Conservation (phyloP, 176 grass and related monocot genomes). For the Bonia amplexicaulis region DNA sequence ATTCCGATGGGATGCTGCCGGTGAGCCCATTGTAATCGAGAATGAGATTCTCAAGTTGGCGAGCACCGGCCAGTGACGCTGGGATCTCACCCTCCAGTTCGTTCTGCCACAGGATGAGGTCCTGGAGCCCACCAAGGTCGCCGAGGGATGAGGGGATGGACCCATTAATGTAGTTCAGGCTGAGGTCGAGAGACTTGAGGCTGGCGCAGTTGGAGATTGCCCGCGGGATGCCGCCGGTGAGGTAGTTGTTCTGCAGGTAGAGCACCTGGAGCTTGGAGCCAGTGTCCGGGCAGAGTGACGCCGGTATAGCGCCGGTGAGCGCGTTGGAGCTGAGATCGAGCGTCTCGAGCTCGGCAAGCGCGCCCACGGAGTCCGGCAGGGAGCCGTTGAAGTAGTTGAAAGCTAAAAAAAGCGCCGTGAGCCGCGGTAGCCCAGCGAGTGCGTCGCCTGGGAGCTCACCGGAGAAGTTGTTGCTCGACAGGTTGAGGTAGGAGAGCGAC, state of each 20-base stretch:
- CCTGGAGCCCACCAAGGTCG: constrained; percentile 23
- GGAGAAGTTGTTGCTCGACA: constrained; percentile 53
- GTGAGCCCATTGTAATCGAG: constrained; percentile 55
- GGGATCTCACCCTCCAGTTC: constrained; percentile 52
- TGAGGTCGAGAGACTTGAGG: constrained; percentile 55
- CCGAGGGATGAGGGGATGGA: constrained; percentile 39
- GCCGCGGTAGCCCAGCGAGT: constrained; percentile 27
- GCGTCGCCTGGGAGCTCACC: constrained; percentile 31
- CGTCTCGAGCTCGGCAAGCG: constrained; percentile 12
- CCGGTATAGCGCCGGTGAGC: constrained; percentile 30
- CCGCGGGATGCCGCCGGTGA: constrained; percentile 44
- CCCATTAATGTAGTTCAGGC: constrained; percentile 49
- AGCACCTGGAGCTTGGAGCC: constrained; percentile 30
- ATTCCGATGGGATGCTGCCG: constrained; percentile 30
- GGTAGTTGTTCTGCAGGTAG: constrained; percentile 56
- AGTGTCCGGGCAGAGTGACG: constrained; percentile 23
- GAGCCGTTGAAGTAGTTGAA: constrained; percentile 48
- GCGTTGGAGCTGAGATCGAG: constrained; percentile 52
- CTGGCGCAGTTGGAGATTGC: constrained; percentile 41
- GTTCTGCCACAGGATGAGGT: constrained; percentile 65
- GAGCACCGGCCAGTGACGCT: constrained; percentile 4
- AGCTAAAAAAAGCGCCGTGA: constrained; percentile 29
- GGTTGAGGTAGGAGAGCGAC: constrained; percentile 33
- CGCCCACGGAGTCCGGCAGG: constrained; percentile 25
- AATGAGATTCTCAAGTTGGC: constrained; percentile 43